Evolutionary conservation across 139 green algal genomes (phyloP).

Genomic region (Raphidocelis subcapitata): DNA sequence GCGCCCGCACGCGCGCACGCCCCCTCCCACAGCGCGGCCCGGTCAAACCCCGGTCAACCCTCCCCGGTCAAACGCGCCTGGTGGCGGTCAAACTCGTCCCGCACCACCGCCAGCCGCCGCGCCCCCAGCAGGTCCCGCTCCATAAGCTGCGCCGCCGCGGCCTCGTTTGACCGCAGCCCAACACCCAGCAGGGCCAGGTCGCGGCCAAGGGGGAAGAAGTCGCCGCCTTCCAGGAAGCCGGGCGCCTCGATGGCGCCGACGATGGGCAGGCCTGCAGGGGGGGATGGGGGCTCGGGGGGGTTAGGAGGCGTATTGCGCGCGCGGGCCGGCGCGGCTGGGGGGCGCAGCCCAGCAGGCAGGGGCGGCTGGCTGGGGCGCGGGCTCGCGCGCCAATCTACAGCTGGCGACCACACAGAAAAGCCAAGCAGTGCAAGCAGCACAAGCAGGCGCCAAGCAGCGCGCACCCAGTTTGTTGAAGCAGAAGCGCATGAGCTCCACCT

Average conservation of each 20-base stretch:
- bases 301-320: no score
- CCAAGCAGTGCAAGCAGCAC: no score
- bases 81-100: slow-evolving; percentile 88
- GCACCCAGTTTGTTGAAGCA: slow-evolving; percentile 87
- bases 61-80: slow-evolving; percentile 47
- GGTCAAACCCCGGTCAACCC: neutral
- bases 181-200: slow-evolving; percentile 88
- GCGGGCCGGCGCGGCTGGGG: no score
- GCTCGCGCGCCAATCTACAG: neutral
- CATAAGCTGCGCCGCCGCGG: slow-evolving; percentile 86
- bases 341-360: no score
- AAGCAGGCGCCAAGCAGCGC: no score
- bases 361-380: neutral
- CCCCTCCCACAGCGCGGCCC: neutral
- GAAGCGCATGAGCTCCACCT: slow-evolving; percentile 90
- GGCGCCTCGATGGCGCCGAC: slow-evolving; percentile 69
- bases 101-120: slow-evolving; percentile 80
- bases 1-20: neutral
- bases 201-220: slow-evolving; percentile 84
- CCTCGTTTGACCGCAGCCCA: slow-evolving; percentile 83
- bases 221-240: slow-evolving; percentile 92
- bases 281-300: no score
- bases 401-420: neutral
- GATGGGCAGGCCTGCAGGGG: slow-evolving; percentile 75
- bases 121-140: slow-evolving; percentile 83